Conservation (phyloP, 768 basidiomycete species). For the Russula brevipes region DNA sequence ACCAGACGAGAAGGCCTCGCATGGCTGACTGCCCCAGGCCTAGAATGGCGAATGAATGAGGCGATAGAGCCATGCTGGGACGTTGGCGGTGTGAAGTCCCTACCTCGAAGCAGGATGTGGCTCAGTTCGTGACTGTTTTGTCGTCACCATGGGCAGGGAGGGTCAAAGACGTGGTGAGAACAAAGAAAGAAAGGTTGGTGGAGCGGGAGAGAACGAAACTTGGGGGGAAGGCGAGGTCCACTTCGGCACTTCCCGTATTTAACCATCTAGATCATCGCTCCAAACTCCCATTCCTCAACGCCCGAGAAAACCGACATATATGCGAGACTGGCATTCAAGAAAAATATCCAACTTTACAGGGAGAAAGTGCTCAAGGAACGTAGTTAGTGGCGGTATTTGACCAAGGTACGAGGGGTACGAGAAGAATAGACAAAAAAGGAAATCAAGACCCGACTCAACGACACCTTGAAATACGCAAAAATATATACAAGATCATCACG, state of each 20-base stretch:
- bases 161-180: slow-evolving; percentile 7
- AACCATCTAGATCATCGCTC: slow-evolving; percentile 9
- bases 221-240: slow-evolving; percentile 1
- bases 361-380: slow-evolving; percentile 16
- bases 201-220: not conserved
- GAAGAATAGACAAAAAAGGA: slow-evolving; percentile 14
- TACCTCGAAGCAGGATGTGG: slow-evolving; percentile 15
- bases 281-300: slow-evolving; percentile 7
- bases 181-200: slow-evolving; percentile 6
- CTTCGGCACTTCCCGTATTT: slow-evolving; percentile 19
- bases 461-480: slow-evolving; percentile 3
- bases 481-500: slow-evolving; percentile 7
- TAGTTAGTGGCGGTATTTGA: slow-evolving; percentile 11
- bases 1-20: slow-evolving; percentile 15
- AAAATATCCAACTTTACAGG: slow-evolving; percentile 14
- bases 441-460: slow-evolving; percentile 1
- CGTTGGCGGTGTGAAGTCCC: not conserved
- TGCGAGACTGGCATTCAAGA: slow-evolving; percentile 16
- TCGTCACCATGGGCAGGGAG: slow-evolving; percentile 14
- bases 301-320: slow-evolving; percentile 13
- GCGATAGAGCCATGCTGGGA: slow-evolving; percentile 10
- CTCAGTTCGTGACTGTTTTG: slow-evolving; percentile 17
- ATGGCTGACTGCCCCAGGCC: slow-evolving; percentile 15
- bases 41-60: slow-evolving; percentile 19
- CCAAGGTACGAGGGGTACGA: slow-evolving; percentile 15